phyloP scores from a whole-genome alignment of 805 yeast species.

The Metschnikowia lochheadii region DNA sequence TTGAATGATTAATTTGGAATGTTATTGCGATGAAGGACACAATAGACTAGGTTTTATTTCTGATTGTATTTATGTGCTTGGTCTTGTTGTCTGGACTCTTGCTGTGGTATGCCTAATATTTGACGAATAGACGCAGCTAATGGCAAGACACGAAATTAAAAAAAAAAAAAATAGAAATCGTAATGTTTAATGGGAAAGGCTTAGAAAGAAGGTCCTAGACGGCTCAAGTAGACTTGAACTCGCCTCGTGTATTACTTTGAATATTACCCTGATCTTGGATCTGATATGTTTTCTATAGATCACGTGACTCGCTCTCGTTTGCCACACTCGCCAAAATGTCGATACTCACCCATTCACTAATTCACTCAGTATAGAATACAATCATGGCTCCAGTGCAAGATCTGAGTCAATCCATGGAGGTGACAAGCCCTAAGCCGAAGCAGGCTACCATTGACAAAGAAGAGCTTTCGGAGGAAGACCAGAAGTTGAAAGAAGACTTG shows the following conservation, averaged over 20 bases:
- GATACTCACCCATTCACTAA: not conserved
- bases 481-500: conserved; percentile 77
- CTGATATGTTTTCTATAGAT: not conserved
- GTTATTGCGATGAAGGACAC: not conserved
- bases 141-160: not conserved
- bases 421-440: conserved; percentile 22
- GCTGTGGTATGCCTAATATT: not conserved
- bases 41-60: too few species aligned
- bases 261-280: too few species aligned
- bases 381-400: conserved; percentile 38
- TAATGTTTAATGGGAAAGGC: too few species aligned
- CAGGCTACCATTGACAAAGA: conserved; percentile 50
- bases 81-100: too few species aligned
- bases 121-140: not conserved
- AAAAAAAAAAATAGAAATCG: too few species aligned
- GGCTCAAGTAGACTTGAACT: too few species aligned
- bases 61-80: too few species aligned
- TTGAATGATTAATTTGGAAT: not conserved
- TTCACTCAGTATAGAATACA: not conserved
- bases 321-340: conserved; percentile 6
- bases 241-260: too few species aligned
- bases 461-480: conserved; percentile 91
- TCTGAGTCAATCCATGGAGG: conserved; percentile 11
- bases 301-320: conserved; percentile 4
- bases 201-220: too few species aligned